phyloP scores from a whole-genome alignment of 2,329 filamentous ascomycete genomes.

The Fusarium udum region DNA sequence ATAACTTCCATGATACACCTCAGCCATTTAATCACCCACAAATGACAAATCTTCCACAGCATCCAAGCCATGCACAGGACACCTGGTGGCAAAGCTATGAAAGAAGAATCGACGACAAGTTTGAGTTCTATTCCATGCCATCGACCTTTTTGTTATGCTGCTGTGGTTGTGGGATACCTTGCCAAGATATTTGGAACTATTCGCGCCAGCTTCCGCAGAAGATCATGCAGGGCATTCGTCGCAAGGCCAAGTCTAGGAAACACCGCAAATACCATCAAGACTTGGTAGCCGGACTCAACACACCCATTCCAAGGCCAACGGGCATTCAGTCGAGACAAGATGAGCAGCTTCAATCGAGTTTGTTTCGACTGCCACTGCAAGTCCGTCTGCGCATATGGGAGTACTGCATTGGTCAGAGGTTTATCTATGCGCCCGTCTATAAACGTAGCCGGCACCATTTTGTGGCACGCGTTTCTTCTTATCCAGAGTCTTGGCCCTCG shows the following conservation, averaged over 20 bases:
- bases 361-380: background rate
- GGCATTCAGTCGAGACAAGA: background rate
- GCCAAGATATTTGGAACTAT: background rate
- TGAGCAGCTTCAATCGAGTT: background rate
- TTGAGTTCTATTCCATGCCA: background rate
- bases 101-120: background rate
- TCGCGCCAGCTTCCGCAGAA: background rate
- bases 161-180: background rate
- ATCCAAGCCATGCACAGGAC: background rate
- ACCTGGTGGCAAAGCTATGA: background rate
- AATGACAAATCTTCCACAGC: fast-evolving
- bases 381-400: background rate
- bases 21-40: background rate
- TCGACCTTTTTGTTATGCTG: background rate
- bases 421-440: background rate
- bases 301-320: background rate
- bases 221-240: background rate
- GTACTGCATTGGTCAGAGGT: background rate
- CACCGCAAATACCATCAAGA: background rate
- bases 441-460: background rate
- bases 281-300: background rate
- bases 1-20: fast-evolving
- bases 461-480: too few species aligned
- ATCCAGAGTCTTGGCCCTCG: background rate
- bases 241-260: background rate